Base-by-base conservation (phyloP, 2,329 filamentous ascomycete genomes). In the Fusarium heterosporum region DNA sequence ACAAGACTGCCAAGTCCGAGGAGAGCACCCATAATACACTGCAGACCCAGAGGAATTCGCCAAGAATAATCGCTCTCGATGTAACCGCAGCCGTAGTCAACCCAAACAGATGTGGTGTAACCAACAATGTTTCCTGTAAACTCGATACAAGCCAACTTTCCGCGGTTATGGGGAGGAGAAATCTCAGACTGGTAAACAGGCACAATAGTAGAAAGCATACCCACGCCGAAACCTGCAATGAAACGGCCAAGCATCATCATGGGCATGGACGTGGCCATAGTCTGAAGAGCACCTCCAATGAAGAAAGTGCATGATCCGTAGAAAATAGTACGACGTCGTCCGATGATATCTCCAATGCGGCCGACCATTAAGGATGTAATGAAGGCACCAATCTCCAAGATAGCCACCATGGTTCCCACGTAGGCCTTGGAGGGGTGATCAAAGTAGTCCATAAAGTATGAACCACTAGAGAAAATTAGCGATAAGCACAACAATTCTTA, bases 61-160 rank as follows among this genome's bases (percentile, higher is more conserved):
- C 96, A 99, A 3, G 96, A 93, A 81, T 90, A 85, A 77, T 98
- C 84, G 73, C 84, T 92, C 64, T 93, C 79, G 75, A 99, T 98
- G 76, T 85, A 97, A 58, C 92, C 96, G 79, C 94, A 97, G 73
- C 96, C 95, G 80, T 98, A 99, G 78, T 99, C 96, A 28, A 98
- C 95, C 96, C 96, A 99, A 22, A 98, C 95, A 72, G 95, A 98
- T 52, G 93, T 93, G 54, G 95, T 91, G 77, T 99, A 99, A 30
- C 96, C 96, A 63, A 93, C 90, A 66, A 99, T 97, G 79, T 99
- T 99, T 53, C 96, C 96, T 0, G 95, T 95, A 75, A 98, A 99
- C 78, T 99, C 96, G 70, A 99, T 98, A 78, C 96, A 98, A 25
- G 95, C 96, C 64, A 99, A 85, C 80, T 96, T 96, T 66, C 96